Conservation (phyloP, 2,329 filamentous ascomycete genomes). For the Colletotrichum sp. region DNA sequence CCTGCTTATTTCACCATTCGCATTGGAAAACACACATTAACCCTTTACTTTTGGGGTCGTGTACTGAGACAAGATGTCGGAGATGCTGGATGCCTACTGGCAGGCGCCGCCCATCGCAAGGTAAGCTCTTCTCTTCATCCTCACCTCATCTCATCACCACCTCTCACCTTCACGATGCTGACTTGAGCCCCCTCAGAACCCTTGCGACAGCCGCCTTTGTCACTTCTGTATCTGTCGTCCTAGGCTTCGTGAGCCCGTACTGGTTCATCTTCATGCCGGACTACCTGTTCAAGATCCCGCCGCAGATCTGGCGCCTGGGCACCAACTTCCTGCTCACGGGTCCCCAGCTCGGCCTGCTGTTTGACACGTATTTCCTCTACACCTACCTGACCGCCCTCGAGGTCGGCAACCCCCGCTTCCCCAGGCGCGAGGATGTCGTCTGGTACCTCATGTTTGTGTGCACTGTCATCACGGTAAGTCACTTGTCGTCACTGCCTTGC, state of each 20-base stretch:
- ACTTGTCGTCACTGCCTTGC: constrained; percentile 24
- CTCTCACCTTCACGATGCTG: background rate
- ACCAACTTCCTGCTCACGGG: constrained; percentile 48
- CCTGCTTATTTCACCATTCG: background rate
- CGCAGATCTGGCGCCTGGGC: constrained; percentile 47
- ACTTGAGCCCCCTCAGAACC: constrained; percentile 56
- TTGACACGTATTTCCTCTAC: constrained; percentile 80
- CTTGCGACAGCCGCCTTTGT: constrained; percentile 66
- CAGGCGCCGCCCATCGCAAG: constrained; percentile 45
- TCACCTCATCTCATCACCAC: background rate
- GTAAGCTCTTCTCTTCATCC: constrained; percentile 31
- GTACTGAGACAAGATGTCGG: constrained; percentile 16
- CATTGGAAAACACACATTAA: background rate
- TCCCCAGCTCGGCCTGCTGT: constrained; percentile 55
- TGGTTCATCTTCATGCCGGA: constrained; percentile 58
- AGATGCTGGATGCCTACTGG: constrained; percentile 39
- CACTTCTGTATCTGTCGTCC: constrained; percentile 64
- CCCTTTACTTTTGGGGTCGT: background rate
- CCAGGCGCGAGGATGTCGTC: constrained; percentile 77
- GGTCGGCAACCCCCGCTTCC: constrained; percentile 72
- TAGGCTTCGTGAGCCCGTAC: constrained; percentile 53
- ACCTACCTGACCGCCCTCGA: constrained; percentile 80
- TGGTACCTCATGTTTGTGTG: constrained; percentile 80
- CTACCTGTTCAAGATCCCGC: constrained; percentile 55
- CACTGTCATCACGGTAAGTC: constrained; percentile 78